A percentile compares a stretch with the other conserved stretches of the same genome.
These are phyloP conservation scores for Collybia mongolica DNA, from an alignment of 768 basidiomycete species.

Conservation along the genomic window DNA sequence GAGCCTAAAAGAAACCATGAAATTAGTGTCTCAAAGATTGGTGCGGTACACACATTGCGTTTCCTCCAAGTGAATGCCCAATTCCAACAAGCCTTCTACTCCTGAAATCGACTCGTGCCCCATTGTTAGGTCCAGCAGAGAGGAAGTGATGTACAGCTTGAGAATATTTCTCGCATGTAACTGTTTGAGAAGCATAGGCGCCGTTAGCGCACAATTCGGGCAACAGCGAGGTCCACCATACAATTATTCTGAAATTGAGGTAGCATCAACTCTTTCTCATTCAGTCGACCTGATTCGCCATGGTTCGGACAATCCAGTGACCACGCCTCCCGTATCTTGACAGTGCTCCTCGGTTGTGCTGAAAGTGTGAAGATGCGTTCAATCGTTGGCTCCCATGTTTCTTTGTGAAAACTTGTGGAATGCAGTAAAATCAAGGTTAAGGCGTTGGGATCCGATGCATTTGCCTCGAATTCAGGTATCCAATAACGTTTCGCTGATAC, in stretches of 20 bases:
- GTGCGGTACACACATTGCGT: constrained; percentile 50
- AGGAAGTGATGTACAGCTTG: constrained; percentile 58
- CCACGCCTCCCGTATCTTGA: constrained; percentile 60
- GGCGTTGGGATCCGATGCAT: constrained; percentile 37
- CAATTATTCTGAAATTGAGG: constrained; percentile 46
- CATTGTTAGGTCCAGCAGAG: constrained; percentile 33
- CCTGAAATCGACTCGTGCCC: constrained; percentile 44
- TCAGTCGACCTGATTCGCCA: constrained; percentile 57
- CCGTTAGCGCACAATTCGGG: background rate
- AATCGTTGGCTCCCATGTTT: constrained; percentile 67
- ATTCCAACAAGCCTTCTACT: constrained; percentile 56
- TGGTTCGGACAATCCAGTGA: constrained; percentile 74
- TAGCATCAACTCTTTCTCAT: constrained; percentile 42
- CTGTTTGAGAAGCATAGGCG: constrained; percentile 27
- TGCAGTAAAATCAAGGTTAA: constrained; percentile 63
- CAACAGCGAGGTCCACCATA: constrained; percentile 21
- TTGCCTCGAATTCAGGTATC: constrained; percentile 34
- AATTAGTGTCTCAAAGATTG: background rate
- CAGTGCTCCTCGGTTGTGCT: constrained; percentile 11
- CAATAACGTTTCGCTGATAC: constrained; percentile 61
- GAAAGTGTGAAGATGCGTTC: constrained; percentile 42
- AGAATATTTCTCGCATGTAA: constrained; percentile 66
- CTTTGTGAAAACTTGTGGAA: constrained; percentile 74
- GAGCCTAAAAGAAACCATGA: constrained; percentile 32
- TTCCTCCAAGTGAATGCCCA: constrained; percentile 69